Percentiles rank a stretch among this genome's conserved stretches.
Conservation (phyloP, 176 grass and related monocot genomes). For the Eragrostis nindensis region DNA sequence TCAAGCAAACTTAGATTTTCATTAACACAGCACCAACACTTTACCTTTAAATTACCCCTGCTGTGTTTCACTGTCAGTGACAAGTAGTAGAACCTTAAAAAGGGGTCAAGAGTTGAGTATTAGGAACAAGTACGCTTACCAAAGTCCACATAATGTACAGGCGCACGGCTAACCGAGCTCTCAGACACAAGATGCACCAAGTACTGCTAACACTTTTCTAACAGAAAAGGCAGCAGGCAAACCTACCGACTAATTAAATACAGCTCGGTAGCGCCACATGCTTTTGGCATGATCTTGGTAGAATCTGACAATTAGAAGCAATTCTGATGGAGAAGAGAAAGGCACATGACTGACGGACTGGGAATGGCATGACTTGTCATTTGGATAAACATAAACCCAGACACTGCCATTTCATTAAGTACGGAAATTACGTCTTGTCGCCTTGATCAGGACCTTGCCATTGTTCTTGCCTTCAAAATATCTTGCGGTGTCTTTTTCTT, state of each 20-base stretch:
- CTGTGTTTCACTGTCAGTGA: not conserved
- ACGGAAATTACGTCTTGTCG: not conserved
- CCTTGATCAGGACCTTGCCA: slow-evolving; percentile 2
- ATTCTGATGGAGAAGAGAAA: not conserved
- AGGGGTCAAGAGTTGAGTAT: not conserved
- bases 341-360: not conserved
- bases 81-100: not conserved
- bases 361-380: not conserved
- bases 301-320: slow-evolving; percentile 27
- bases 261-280: not conserved
- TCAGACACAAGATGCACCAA: not conserved
- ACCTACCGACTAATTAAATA: not conserved
- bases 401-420: not conserved
- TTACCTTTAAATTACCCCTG: too few relatives aligned
- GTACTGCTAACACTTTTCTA: not conserved
- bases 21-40: too few relatives aligned
- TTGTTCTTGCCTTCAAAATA: not conserved
- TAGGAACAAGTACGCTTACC: not conserved
- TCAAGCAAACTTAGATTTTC: too few relatives aligned
- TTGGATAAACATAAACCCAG: not conserved
- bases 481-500: not conserved
- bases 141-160: slow-evolving; percentile 2
- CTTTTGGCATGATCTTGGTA: slow-evolving; percentile 12
- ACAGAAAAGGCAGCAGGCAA: too few relatives aligned
- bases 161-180: slow-evolving; percentile 1